Evolutionary conservation across 1,139 yeast species (phyloP).

Genomic region (Taiozyma onychis): DNA sequence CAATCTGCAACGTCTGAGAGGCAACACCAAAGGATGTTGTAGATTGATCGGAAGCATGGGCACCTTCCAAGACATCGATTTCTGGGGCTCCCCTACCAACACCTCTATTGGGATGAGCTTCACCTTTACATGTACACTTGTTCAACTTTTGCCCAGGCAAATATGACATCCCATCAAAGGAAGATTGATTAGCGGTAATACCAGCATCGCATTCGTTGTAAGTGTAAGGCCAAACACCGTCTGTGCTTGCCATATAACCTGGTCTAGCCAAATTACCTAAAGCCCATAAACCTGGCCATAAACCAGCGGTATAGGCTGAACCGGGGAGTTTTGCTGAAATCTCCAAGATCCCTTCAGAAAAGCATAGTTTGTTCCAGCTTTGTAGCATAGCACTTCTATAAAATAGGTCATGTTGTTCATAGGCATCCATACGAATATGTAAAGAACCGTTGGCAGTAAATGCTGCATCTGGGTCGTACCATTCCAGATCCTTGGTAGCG

Average conservation of each 20-base stretch:
- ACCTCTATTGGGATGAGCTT: slow-evolving; percentile 77
- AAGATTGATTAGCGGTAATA: slow-evolving; percentile 82
- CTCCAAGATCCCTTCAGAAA: slow-evolving; percentile 69
- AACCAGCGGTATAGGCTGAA: slow-evolving; percentile 60
- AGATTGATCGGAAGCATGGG: slow-evolving; percentile 35
- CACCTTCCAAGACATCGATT: slow-evolving; percentile 76
- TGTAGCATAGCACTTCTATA: slow-evolving; percentile 86
- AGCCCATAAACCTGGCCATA: slow-evolving; percentile 93
- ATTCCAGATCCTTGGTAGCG: slow-evolving; percentile 78
- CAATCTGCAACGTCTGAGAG: slow-evolving; percentile 55
- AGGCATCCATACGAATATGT: slow-evolving; percentile 66
- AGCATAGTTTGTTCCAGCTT: slow-evolving; percentile 79
- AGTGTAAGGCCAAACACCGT: slow-evolving; percentile 89
- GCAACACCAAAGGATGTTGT: slow-evolving; percentile 39
- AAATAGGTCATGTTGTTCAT: slow-evolving; percentile 59
- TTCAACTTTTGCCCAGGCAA: slow-evolving; percentile 73
- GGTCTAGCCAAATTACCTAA: slow-evolving; percentile 84
- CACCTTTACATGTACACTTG: slow-evolving; percentile 67
- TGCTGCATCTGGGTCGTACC: slow-evolving; percentile 84
- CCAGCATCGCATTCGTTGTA: slow-evolving; percentile 82
- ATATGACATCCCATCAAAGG: slow-evolving; percentile 74
- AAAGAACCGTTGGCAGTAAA: slow-evolving; percentile 65
- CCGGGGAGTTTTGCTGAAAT: slow-evolving; percentile 69
- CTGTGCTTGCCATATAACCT: slow-evolving; percentile 72
- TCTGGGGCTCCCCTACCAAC: slow-evolving; percentile 87